A percentile compares a stretch with the other conserved stretches of the same genome.
These are phyloP conservation scores for Microbotryomycetes sp. DNA, from an alignment of 1,284 basidiomycete species.

Conservation along the genomic window DNA sequence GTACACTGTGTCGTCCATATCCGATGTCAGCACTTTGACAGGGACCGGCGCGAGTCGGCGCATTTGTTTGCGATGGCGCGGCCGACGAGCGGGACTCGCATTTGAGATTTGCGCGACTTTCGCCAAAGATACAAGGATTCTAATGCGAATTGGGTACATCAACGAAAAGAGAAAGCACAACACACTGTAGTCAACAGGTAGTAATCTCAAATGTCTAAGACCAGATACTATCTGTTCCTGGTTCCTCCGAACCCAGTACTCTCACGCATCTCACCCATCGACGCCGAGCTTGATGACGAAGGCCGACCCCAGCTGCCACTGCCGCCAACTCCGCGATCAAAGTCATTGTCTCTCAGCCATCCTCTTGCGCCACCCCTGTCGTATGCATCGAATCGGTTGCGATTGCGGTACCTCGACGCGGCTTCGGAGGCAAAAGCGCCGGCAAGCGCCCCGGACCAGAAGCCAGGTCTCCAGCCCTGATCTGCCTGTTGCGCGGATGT, in stretches of 20 bases:
- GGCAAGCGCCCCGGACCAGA: conserved; percentile 72
- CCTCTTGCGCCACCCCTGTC: conserved; percentile 29
- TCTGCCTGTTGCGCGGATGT: conserved; percentile 32
- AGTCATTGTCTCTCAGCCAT: conserved; percentile 1
- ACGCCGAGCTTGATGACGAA: neutral
- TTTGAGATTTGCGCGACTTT: too few relatives aligned
- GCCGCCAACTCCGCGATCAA: conserved; percentile 41
- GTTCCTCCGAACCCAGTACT: conserved; percentile 66
- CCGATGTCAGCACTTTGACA: too few relatives aligned
- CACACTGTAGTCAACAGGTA: too few relatives aligned
- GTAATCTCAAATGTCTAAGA: too few relatives aligned
- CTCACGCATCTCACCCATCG: conserved; percentile 16
- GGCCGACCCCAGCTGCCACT: conserved; percentile 10
- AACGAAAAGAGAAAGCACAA: too few relatives aligned
- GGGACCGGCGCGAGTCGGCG: too few relatives aligned
- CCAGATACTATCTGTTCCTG: conserved; percentile 37
- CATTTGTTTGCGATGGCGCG: too few relatives aligned
- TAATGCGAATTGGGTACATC: too few relatives aligned
- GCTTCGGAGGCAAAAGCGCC: conserved; percentile 48
- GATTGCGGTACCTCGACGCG: conserved; percentile 21
- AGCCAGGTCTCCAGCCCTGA: conserved; percentile 55
- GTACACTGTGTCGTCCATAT: too few relatives aligned
- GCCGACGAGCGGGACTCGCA: too few relatives aligned
- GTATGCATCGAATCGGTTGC: conserved; percentile 31
- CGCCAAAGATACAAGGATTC: too few relatives aligned